Percentiles rank a stretch among this genome's conserved stretches.
Evolutionary conservation across 2,329 filamentous ascomycete genomes (phyloP).

Genomic region (Tolypocladium pustulatum): DNA sequence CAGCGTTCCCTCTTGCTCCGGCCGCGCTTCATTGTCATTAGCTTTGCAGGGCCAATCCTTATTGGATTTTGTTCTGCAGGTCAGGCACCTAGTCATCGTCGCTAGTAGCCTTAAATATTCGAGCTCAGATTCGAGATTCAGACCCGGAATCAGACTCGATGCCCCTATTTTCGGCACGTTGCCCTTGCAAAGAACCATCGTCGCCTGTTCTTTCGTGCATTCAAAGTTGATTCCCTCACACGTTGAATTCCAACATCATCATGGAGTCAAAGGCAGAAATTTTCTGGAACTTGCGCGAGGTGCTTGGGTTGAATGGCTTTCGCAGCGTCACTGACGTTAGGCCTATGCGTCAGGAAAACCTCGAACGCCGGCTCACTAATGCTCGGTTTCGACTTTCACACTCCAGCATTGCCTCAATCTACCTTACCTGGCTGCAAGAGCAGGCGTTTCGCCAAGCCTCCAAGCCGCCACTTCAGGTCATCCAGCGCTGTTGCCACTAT

Average conservation of each 20-base stretch:
- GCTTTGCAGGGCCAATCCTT: background rate
- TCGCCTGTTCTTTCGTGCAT: background rate
- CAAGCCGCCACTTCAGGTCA: background rate
- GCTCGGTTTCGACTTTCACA: conserved; percentile 4
- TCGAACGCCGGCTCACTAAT: conserved; percentile 10
- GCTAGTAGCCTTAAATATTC: background rate
- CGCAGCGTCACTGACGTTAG: conserved; percentile 10
- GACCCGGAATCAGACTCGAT: background rate
- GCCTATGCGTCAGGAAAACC: conserved; percentile 12
- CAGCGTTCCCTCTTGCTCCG: too few species aligned
- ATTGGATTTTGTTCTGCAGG: background rate
- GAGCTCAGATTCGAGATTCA: too few species aligned
- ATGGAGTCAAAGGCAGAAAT: conserved; percentile 11
- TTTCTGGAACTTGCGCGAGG: conserved; percentile 9
- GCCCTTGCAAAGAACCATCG: background rate
- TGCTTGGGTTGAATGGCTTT: conserved; percentile 13
- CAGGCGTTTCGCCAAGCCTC: background rate
- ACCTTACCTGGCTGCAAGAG: conserved; percentile 16
- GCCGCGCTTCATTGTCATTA: background rate
- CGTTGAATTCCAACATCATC: background rate
- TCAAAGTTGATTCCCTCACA: background rate
- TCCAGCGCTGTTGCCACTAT: background rate
- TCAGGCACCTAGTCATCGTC: background rate
- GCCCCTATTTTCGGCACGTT: background rate
- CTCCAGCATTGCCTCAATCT: conserved; percentile 12